These are phyloP conservation scores for Aureobasidium sp. DNA, from an alignment of 2,329 filamentous ascomycete species.

Conservation along the genomic window DNA sequence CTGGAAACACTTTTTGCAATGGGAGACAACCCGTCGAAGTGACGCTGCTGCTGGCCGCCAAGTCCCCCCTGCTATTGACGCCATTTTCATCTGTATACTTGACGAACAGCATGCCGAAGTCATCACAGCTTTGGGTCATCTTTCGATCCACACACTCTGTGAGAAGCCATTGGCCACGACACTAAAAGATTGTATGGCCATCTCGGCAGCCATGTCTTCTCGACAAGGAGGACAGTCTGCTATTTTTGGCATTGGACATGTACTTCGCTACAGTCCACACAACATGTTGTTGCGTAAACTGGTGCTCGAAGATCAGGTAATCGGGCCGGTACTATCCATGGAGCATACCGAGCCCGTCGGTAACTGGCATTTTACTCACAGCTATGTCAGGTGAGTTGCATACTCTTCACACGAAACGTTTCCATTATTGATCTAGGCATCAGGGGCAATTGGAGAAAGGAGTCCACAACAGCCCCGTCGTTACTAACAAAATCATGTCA, in stretches of 20 bases:
- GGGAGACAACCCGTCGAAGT: slow-evolving; percentile 58
- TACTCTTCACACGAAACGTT: neutral
- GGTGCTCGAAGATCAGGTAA: slow-evolving; percentile 63
- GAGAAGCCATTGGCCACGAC: slow-evolving; percentile 89
- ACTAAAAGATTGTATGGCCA: slow-evolving; percentile 68
- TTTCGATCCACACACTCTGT: slow-evolving; percentile 76
- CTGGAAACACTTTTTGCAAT: slow-evolving; percentile 71
- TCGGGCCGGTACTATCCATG: slow-evolving; percentile 79
- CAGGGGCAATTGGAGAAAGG: slow-evolving; percentile 85
- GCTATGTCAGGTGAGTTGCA: slow-evolving; percentile 60
- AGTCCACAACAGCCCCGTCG: slow-evolving; percentile 68
- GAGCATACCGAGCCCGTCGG: slow-evolving; percentile 93
- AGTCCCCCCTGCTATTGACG: slow-evolving; percentile 41
- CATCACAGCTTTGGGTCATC: slow-evolving; percentile 62
- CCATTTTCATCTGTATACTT: slow-evolving; percentile 65
- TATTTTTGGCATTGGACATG: slow-evolving; percentile 89
- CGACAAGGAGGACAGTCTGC: slow-evolving; percentile 25
- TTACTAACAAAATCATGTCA: slow-evolving; percentile 94
- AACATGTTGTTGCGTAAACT: slow-evolving; percentile 78
- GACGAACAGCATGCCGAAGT: slow-evolving; percentile 86
- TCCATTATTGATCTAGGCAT: neutral
- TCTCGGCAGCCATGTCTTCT: slow-evolving; percentile 53
- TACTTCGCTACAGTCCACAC: slow-evolving; percentile 86
- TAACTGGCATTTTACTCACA: slow-evolving; percentile 92
- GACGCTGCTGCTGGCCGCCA: slow-evolving; percentile 42